These are phyloP conservation scores for Cercophora newfieldiana DNA, from an alignment of 495 filamentous ascomycete genomes.

Conservation along the genomic window DNA sequence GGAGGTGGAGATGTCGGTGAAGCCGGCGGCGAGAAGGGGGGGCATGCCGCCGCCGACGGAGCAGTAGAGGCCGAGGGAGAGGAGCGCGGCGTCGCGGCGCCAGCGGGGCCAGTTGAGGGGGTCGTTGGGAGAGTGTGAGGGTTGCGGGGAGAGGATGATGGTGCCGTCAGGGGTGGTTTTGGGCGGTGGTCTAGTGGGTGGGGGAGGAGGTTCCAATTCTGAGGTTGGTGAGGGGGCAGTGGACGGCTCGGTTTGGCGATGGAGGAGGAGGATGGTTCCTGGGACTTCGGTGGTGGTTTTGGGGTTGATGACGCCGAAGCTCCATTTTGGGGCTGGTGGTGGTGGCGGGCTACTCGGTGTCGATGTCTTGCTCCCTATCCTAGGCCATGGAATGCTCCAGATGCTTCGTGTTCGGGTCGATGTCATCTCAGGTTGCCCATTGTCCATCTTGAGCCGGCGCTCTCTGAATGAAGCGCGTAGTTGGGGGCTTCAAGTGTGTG, in stretches of 20 bases:
- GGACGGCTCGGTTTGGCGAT: neutral
- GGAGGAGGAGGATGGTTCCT: neutral
- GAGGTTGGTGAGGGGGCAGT: no score
- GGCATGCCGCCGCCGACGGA: conserved; percentile 94
- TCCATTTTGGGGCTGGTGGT: neutral
- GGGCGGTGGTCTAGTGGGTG: conserved; percentile 31
- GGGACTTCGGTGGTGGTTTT: neutral
- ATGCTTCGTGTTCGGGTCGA: no score
- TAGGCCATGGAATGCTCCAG: neutral
- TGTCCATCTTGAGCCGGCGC: neutral
- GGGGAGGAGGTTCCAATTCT: conserved; percentile 6
- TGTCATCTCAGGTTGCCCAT: neutral
- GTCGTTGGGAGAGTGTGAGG: conserved; percentile 86
- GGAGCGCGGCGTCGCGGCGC: conserved; percentile 77
- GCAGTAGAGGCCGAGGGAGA: conserved; percentile 88
- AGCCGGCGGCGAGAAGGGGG: conserved; percentile 86
- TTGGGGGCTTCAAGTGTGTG: no score
- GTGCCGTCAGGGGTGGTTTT: conserved; percentile 77
- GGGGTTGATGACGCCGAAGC: neutral
- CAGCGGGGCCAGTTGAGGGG: conserved; percentile 89
- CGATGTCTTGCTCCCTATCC: neutral
- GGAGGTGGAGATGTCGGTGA: conserved; percentile 70
- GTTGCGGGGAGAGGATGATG: conserved; percentile 89
- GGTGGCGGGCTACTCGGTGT: neutral
- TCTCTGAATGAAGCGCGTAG: no score